Evolutionary conservation across 495 filamentous ascomycete genomes (phyloP).

Genomic region (Durotheca rogersii): DNA sequence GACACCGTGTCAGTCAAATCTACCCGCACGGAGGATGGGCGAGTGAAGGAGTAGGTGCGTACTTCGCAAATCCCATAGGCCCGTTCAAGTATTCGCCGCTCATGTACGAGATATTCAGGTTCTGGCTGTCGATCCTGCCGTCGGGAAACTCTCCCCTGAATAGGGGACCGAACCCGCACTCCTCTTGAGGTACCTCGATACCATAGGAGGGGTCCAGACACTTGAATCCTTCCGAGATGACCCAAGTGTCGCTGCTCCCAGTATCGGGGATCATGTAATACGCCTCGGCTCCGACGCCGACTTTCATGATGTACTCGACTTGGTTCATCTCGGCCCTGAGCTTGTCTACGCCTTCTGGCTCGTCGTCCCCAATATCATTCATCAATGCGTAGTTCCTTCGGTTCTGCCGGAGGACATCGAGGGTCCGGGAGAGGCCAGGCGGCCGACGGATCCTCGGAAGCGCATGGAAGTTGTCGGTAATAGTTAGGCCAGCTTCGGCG

Average conservation of each 20-base stretch:
- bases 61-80: slow-evolving; percentile 53
- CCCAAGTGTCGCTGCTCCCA: slow-evolving; percentile 63
- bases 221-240: slow-evolving; percentile 48
- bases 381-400: slow-evolving; percentile 3
- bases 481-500: slow-evolving; percentile 12
- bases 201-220: slow-evolving; percentile 45
- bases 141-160: slow-evolving; percentile 47
- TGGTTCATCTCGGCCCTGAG: slow-evolving; percentile 25
- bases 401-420: slow-evolving; percentile 11
- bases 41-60: neutral
- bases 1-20: neutral
- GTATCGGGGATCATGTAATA: slow-evolving; percentile 60
- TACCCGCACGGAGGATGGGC: neutral
- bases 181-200: slow-evolving; percentile 25
- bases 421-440: slow-evolving; percentile 6
- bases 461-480: slow-evolving; percentile 14
- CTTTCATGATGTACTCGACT: slow-evolving; percentile 35
- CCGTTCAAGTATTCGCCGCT: slow-evolving; percentile 57
- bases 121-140: slow-evolving; percentile 46
- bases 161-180: slow-evolving; percentile 51
- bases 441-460: slow-evolving; percentile 10
- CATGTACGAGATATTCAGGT: slow-evolving; percentile 58
- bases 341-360: slow-evolving; percentile 23
- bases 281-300: slow-evolving; percentile 42
- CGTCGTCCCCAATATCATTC: slow-evolving; percentile 5